Percentiles rank a stretch among this genome's conserved stretches.
Conservation (phyloP, 768 basidiomycete species). For the Lactifluus echinatus region DNA sequence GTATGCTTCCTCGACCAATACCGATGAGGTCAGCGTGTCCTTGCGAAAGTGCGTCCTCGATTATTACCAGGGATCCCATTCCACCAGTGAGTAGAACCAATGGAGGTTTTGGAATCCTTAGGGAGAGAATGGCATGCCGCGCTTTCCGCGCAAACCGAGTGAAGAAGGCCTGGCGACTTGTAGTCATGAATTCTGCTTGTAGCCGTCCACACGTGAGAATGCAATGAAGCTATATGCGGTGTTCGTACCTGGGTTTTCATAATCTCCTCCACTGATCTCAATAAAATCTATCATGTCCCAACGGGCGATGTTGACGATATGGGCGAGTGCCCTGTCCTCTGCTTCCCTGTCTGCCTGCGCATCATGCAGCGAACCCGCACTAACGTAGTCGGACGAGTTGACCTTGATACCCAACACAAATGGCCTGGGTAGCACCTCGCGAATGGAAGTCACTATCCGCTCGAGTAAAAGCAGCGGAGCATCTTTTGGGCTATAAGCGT, state of each 20-base stretch:
- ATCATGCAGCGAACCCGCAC: conserved; percentile 24
- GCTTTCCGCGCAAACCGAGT: conserved; percentile 54
- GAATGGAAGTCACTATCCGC: conserved; percentile 48
- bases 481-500: conserved; percentile 44
- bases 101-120: conserved; percentile 33
- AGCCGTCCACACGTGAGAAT: neutral
- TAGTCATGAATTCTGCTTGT: conserved; percentile 26
- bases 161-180: conserved; percentile 65
- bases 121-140: conserved; percentile 35
- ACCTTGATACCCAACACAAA: conserved; percentile 76
- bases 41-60: conserved; percentile 43
- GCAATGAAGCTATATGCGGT: neutral
- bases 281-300: conserved; percentile 74
- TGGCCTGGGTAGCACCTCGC: conserved; percentile 39
- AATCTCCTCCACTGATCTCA: conserved; percentile 83
- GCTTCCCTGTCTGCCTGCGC: conserved; percentile 25
- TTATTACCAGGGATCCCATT: conserved; percentile 48
- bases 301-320: conserved; percentile 49
- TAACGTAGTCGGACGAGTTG: conserved; percentile 67
- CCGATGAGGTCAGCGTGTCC: conserved; percentile 69
- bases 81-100: conserved; percentile 78
- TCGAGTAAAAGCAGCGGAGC: conserved; percentile 50
- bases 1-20: conserved; percentile 57
- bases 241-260: conserved; percentile 61
- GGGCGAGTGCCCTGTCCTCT: conserved; percentile 43